Evolutionary conservation across 495 filamentous ascomycete species (phyloP).

Genomic region (Cercophora samala): DNA sequence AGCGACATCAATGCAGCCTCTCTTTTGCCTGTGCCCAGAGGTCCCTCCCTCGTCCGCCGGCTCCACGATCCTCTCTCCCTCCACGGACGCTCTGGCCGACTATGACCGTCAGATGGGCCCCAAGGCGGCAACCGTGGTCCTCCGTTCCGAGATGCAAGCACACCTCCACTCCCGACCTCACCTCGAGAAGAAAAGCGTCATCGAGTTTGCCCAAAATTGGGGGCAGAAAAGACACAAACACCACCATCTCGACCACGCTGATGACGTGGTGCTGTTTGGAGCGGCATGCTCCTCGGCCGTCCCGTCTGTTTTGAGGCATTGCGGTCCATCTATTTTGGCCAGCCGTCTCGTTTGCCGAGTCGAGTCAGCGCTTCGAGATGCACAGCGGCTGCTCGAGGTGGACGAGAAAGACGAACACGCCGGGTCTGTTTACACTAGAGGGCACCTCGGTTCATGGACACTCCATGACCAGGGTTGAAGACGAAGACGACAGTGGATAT

Average conservation of each 20-base stretch:
- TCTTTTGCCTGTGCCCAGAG: background rate
- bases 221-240: conserved; percentile 1
- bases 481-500: conserved; percentile 52
- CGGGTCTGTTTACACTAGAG: conserved; percentile 14
- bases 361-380: conserved; percentile 7
- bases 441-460: conserved; percentile 24
- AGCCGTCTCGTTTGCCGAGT: background rate
- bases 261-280: conserved; percentile 10
- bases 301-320: conserved; percentile 3
- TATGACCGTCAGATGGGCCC: conserved; percentile 4
- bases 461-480: conserved; percentile 19
- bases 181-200: no score
- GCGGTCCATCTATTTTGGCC: conserved; percentile 9
- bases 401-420: background rate
- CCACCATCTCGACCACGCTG: background rate
- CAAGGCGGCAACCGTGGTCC: conserved; percentile 16
- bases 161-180: no score
- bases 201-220: background rate
- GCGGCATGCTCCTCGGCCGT: background rate
- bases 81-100: conserved; percentile 1
- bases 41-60: conserved; percentile 6
- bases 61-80: background rate
- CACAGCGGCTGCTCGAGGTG: background rate
- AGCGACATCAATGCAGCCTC: conserved; percentile 25
- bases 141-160: conserved; percentile 10